Evolutionary conservation across 495 filamentous ascomycete genomes (phyloP).

Genomic region (Neurospora sp.): DNA sequence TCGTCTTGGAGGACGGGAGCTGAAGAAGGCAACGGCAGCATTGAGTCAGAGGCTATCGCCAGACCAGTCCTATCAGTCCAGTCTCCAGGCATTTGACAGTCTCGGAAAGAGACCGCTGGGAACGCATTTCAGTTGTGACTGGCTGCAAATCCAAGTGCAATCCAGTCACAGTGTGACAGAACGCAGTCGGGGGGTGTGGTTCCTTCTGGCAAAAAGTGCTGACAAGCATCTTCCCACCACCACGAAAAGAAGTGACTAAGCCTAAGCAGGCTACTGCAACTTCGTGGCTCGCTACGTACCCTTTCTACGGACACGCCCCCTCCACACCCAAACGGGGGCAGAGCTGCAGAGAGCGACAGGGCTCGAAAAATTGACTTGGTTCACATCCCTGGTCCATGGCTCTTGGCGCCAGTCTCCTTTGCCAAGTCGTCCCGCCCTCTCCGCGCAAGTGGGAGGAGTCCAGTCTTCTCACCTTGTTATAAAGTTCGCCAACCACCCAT

Average conservation of each 20-base stretch:
- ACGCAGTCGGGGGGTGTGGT: constrained; percentile 4
- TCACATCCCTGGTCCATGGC: neutral
- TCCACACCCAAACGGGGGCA: neutral
- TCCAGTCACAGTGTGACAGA: constrained; percentile 1
- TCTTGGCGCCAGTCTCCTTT: neutral
- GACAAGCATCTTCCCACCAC: constrained; percentile 1
- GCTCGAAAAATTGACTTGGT: constrained; percentile 3
- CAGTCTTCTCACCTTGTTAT: constrained; percentile 10
- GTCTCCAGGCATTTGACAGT: neutral
- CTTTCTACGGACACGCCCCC: constrained; percentile 7
- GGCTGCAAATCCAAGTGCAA: neutral
- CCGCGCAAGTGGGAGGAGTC: neutral
- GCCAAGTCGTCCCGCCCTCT: constrained; percentile 7
- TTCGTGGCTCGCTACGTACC: neutral
- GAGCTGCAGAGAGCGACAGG: constrained; percentile 4
- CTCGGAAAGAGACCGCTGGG: neutral
- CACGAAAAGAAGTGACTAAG: constrained; percentile 7
- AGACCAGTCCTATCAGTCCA: neutral
- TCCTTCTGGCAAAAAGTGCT: constrained; percentile 4
- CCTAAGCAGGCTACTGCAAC: constrained; percentile 3
- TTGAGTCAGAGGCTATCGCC: neutral
- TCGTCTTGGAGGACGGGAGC: neutral
- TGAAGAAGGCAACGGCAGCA: neutral
- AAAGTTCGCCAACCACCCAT: constrained; percentile 13
- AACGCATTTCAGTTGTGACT: neutral